Evolutionary conservation across 2,329 filamentous ascomycete species (phyloP), one percentile per base, ranked within the genome.

Genomic region (Harringtonia aguacate): DNA sequence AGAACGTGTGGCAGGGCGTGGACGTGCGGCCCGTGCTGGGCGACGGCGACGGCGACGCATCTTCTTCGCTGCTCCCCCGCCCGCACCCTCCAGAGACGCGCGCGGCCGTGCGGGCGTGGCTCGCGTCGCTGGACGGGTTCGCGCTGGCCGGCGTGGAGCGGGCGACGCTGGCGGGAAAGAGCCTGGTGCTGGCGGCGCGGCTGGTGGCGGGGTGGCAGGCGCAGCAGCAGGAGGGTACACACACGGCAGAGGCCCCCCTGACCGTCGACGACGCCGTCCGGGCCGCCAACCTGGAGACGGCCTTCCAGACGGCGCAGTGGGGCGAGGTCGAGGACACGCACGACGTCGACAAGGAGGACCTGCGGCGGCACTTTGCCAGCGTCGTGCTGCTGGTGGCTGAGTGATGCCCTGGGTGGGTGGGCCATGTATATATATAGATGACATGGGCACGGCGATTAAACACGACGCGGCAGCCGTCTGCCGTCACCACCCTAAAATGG

Each of bases 271-370:
- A 94, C 59, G 90, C 89, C 1, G 81, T 86, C 0, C 70, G 74
- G 55, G 82, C 84, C 14, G 80, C 83, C 7, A 95, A 77, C 55
- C 61, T 94, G 35, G 92, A 98, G 68, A 86, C 95, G 15, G 73
- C 78, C 50, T 95, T 87, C 82, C 92, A 98, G 73, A 94, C 82
- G 1, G 69, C 75, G 24, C 81, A 84, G 63, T 97, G 92, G 90
- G 92, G 92, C 9, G 89, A 95, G 69, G 92, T 98, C 1, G 92
- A 98, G 61, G 89, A 98, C 63, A 95, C 89, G 24, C 92, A 98
- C 64, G 92, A 98, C 68, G 92, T 98, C 1, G 84, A 94, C 56
- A 85, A 81, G 62, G 90, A 94, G 63, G 92, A 98, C 62, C 54
- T 97, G 52, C 76, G 79, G 58, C 75, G 90, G 56, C 92, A 97